Conservation (phyloP, 1,284 basidiomycete species). For the Cryptococcus sp. region DNA sequence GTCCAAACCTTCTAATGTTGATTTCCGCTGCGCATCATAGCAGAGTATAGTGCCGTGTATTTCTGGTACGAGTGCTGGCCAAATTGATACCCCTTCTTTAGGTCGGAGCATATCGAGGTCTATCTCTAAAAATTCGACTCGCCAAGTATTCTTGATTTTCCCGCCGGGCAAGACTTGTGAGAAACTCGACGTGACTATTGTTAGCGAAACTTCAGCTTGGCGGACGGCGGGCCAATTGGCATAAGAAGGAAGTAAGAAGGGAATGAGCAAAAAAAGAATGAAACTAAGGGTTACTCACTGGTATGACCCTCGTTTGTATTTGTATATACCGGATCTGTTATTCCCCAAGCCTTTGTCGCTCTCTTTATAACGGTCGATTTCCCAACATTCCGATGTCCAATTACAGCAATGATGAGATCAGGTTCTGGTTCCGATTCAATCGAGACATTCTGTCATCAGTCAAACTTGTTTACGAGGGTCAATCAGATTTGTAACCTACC, state of each 20-base stretch:
- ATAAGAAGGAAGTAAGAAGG: neutral
- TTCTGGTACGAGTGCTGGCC: slow-evolving; percentile 25
- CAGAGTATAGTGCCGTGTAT: slow-evolving; percentile 43
- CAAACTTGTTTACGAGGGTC: no score
- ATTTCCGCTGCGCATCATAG: slow-evolving; percentile 38
- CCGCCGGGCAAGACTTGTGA: slow-evolving; percentile 38
- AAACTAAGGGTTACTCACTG: slow-evolving; percentile 10
- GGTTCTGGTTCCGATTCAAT: slow-evolving; percentile 1
- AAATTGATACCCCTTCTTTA: slow-evolving; percentile 10
- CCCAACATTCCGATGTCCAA: slow-evolving; percentile 40
- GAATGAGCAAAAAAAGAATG: neutral
- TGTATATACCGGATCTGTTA: slow-evolving; percentile 20
- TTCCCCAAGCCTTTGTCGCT: slow-evolving; percentile 40
- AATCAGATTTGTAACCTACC: no score
- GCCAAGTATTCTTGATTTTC: slow-evolving; percentile 25
- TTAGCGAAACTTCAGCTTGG: neutral
- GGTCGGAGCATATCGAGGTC: slow-evolving; percentile 26
- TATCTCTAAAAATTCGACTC: slow-evolving; percentile 43
- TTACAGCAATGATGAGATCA: slow-evolving; percentile 41
- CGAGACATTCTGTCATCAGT: no score
- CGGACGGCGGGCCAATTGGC: no score
- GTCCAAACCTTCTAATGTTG: slow-evolving; percentile 31
- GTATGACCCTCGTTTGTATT: slow-evolving; percentile 14
- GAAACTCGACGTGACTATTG: slow-evolving; percentile 29
- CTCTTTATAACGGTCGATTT: slow-evolving; percentile 41